Percentiles rank a stretch among this genome's conserved stretches.
Evolutionary conservation across 2,329 filamentous ascomycete genomes (phyloP).

Genomic region (Delphinella strobiligena): DNA sequence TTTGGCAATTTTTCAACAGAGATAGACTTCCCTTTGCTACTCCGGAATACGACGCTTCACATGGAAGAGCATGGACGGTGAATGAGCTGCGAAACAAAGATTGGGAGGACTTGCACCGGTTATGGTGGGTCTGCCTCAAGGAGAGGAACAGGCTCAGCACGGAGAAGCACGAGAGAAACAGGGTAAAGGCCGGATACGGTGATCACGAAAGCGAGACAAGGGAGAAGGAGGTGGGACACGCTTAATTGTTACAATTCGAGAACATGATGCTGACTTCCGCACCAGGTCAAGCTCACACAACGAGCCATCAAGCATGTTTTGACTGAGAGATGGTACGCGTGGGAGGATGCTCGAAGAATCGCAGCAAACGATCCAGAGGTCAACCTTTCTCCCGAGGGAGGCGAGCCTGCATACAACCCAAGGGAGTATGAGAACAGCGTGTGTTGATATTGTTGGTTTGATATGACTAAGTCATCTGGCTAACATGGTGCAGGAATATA

Average conservation of each 20-base stretch:
- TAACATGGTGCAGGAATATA: not conserved
- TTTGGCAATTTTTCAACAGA: constrained; percentile 83
- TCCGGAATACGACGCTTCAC: constrained; percentile 56
- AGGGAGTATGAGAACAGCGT: not conserved
- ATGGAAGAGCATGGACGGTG: constrained; percentile 74
- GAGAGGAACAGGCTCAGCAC: constrained; percentile 87
- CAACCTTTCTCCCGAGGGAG: constrained; percentile 35
- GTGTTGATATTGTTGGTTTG: not conserved
- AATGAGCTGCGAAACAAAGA: constrained; percentile 80
- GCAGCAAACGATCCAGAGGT: constrained; percentile 57
- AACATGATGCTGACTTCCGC: constrained; percentile 3
- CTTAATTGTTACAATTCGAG: too few relatives aligned
- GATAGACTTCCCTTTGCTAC: constrained; percentile 56
- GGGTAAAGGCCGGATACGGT: constrained; percentile 62
- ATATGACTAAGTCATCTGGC: not conserved
- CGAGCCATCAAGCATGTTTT: constrained; percentile 71
- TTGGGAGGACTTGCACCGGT: constrained; percentile 81
- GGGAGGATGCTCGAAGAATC: constrained; percentile 61
- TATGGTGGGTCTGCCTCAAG: constrained; percentile 92
- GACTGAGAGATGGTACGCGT: constrained; percentile 80
- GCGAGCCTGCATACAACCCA: constrained; percentile 17
- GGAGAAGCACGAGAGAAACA: constrained; percentile 53
- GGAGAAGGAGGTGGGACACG: constrained; percentile 50
- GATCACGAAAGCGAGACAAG: constrained; percentile 53
- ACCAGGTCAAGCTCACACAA: constrained; percentile 65